Evolutionary conservation across 2,329 filamentous ascomycete species (phyloP), one percentile per base, ranked within the genome.

Genomic region (Pseudogymnoascus destructans): DNA sequence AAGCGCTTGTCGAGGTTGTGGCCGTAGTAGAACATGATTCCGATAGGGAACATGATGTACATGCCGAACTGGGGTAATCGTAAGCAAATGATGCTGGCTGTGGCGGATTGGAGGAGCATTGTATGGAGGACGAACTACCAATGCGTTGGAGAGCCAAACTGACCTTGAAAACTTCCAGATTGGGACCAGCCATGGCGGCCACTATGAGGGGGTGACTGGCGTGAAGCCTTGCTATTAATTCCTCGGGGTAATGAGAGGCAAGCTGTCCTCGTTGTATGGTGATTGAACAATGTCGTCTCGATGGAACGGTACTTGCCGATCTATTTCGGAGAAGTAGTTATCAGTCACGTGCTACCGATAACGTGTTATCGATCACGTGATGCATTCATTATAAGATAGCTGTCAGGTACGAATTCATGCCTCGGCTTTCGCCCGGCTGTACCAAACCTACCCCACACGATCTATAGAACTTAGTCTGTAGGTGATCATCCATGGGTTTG

Each of bases 11-110:
- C 93, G 70, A 98, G 88, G 73, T 98, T 98, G 59, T 91, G 95
- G 70, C 93, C 93, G 73, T 97, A 98, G 77, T 98, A 98, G 79
- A 95, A 97, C 93, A 98, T 98, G 78, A 93, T 91, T 66, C 89
- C 90, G 68, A 98, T 97, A 15, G 93, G 93, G 74, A 98, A 98
- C 80, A 96, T 86, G 76, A 98, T 85, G 77, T 98, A 98, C 80
- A 95, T 88, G 76, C 92, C 91, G 73, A 98, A 98, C 92, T 96
- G 62, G 59, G 13, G n/a, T 30, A 17, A 30, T 52, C 3, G 46
- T 52, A 52, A 52, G 46, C n/a, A 30, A 52, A 42, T 5, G 30
- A 11, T 49, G 33, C 36, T n/a, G 32, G 9, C 56, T 25, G 30
- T 40, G 33, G 55, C 57, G 13, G 55, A 49, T n/a, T 27, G 56